phyloP scores from a whole-genome alignment of 2,329 filamentous ascomycete genomes.

The Cordyceps pruinosa region DNA sequence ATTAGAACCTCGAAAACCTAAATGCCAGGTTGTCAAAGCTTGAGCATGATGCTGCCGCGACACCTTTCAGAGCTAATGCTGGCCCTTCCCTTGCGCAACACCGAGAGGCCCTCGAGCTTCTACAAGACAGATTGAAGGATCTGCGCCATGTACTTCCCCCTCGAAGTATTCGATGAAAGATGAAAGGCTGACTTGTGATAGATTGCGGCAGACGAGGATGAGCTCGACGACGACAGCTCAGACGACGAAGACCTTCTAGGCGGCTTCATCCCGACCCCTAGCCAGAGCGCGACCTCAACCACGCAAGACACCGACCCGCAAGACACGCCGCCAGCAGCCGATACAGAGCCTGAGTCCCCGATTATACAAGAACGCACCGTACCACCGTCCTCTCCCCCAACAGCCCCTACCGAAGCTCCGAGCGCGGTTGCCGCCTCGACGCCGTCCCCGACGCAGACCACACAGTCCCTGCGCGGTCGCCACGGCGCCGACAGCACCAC shows the following conservation, averaged over 20 bases:
- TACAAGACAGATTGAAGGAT: constrained; percentile 61
- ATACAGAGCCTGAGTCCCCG: constrained; percentile 29
- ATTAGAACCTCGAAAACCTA: constrained; percentile 62
- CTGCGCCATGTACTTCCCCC: constrained; percentile 49
- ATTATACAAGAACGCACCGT: constrained; percentile 23
- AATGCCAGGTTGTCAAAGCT: constrained; percentile 60
- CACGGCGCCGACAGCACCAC: constrained; percentile 16
- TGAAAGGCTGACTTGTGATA: constrained; percentile 15
- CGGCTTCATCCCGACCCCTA: constrained; percentile 48
- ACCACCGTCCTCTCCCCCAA: constrained; percentile 25
- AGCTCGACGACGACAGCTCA: constrained; percentile 36
- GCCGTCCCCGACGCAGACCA: constrained; percentile 25
- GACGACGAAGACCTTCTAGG: constrained; percentile 53
- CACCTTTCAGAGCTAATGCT: not conserved
- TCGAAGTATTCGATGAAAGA: not conserved
- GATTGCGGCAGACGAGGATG: constrained; percentile 29
- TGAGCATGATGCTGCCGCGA: constrained; percentile 53
- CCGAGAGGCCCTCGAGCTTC: constrained; percentile 57
- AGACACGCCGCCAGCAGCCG: constrained; percentile 42
- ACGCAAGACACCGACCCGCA: constrained; percentile 34
- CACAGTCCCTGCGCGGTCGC: constrained; percentile 30
- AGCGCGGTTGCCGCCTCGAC: constrained; percentile 1
- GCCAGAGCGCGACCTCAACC: constrained; percentile 42
- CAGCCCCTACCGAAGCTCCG: constrained; percentile 13
- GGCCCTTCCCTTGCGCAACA: constrained; percentile 45